Evolutionary conservation across 306 rosid genomes (phyloP), one percentile per base, ranked within the genome.

Genomic region (Fragaria vesca): DNA sequence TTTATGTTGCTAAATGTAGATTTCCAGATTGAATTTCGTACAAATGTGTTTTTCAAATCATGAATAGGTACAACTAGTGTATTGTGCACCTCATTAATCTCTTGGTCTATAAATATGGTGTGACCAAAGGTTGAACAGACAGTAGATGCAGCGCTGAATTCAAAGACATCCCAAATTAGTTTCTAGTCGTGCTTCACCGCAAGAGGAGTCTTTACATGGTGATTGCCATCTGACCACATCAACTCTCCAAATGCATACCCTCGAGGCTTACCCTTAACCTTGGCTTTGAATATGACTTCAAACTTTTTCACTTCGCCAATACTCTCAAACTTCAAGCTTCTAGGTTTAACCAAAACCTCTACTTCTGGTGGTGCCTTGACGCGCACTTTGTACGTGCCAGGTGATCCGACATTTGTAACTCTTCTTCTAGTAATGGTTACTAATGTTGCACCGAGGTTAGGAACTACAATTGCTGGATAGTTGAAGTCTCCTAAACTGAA

Each of bases 381-480:
- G 3, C 0, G 15, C 15, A 71, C 92, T n/a, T 10, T 62, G 52
- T 91, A 91, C 0, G 42, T 78, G 54, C 89, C 75, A 13, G 89
- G 85, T 4, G 80, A 8, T 1, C 93, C 93, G 12, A 90, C 97
- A 40, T 89, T 91, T 18, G 85, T 89, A 45, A 88, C 75, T 13
- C 30, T 28, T 17, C 71, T 87, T 68, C 93, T 85, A 20, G 86
- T 77, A 73, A 87, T 66, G 6, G 74, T 83, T 10, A 75, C 38
- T 0, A 84, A 16, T 8, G 62, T 9, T 28, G 17, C 58, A 2
- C 34, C 26, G 6, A 79, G 60, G 60, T 12, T 12, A 0, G 82
- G 68, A 43, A 90, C 45, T 42, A 80, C 48, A 75, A 91, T 86
- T n/a, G 94, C 43, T 15, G 97, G 97, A 85, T 91, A 89, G 60